Percentiles rank a stretch among this genome's conserved stretches.
Evolutionary conservation across 441 rosid genomes (phyloP).

Genomic region (Heliophila coronopifolia): DNA sequence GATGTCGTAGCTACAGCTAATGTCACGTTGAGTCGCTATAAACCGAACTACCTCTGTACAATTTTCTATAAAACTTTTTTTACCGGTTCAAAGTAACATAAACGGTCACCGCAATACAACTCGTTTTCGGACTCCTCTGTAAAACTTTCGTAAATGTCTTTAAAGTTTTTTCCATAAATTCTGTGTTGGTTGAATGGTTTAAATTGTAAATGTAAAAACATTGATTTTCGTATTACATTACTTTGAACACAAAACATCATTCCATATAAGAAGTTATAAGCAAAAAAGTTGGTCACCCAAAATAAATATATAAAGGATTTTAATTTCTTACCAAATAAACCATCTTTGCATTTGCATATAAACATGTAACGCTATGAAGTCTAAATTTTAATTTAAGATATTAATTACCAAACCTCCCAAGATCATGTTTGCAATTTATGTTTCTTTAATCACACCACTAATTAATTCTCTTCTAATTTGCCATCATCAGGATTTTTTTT

Average conservation of each 20-base stretch:
- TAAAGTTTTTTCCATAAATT: constrained; percentile 37
- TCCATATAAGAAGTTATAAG: no score
- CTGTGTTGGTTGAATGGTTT: not conserved
- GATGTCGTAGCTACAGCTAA: no score
- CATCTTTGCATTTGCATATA: constrained; percentile 12
- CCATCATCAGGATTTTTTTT: no score
- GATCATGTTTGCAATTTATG: constrained; percentile 15
- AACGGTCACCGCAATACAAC: no score
- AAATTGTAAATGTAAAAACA: not conserved
- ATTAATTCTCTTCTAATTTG: constrained; percentile 3
- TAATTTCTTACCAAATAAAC: not conserved
- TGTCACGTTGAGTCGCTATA: constrained; percentile 54
- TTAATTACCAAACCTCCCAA: not conserved
- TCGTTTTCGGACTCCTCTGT: no score
- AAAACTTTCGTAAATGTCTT: no score
- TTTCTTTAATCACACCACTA: constrained; percentile 8
- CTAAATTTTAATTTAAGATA: not conserved
- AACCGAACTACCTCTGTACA: constrained; percentile 43
- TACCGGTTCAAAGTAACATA: no score
- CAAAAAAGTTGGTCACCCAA: no score
- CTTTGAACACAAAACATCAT: not conserved
- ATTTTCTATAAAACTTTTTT: constrained; percentile 40
- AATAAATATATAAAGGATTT: not conserved
- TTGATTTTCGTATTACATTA: not conserved
- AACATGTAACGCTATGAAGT: constrained; percentile 20